phyloP scores from a whole-genome alignment of 2,329 filamentous ascomycete genomes.

The Rutstroemia sp. region DNA sequence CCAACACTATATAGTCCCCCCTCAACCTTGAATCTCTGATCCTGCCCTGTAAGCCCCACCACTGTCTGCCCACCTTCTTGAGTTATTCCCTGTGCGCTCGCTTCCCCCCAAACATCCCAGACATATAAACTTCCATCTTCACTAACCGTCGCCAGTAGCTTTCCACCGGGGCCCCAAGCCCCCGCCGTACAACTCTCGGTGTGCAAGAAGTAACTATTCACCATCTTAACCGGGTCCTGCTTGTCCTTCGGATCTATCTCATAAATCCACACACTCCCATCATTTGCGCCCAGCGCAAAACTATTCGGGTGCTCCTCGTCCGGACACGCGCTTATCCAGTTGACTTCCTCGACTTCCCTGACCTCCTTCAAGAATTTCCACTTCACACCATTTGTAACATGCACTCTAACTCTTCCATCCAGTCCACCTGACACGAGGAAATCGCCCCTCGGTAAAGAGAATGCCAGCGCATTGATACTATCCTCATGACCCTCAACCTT shows the following conservation, averaged over 20 bases:
- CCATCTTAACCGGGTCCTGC: constrained; percentile 62
- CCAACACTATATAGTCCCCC: constrained; percentile 87
- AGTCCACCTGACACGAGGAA: constrained; percentile 82
- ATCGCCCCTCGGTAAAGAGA: constrained; percentile 76
- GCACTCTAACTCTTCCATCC: constrained; percentile 71
- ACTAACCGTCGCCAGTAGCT: constrained; percentile 76
- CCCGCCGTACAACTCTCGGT: constrained; percentile 81
- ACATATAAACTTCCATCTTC: constrained; percentile 87
- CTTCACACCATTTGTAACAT: constrained; percentile 40
- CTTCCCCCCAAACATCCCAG: constrained; percentile 54
- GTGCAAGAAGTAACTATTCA: constrained; percentile 90
- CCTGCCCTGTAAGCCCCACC: constrained; percentile 67
- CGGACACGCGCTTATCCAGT: constrained; percentile 78
- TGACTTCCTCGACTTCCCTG: constrained; percentile 90
- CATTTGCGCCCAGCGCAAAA: constrained; percentile 77
- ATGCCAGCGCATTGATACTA: constrained; percentile 78
- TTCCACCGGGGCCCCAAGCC: constrained; percentile 82
- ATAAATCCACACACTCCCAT: constrained; percentile 95
- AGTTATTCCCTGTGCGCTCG: constrained; percentile 44
- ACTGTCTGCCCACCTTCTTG: constrained; percentile 55
- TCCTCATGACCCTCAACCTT: constrained; percentile 86
- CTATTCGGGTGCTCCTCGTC: constrained; percentile 66
- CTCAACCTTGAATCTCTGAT: constrained; percentile 87
- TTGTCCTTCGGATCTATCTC: constrained; percentile 64
- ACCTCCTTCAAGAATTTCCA: constrained; percentile 68